A percentile compares a stretch with the other conserved stretches of the same genome.
phyloP scores from a whole-genome alignment of 805 yeast species.

The Komagataella pseudopastoris region DNA sequence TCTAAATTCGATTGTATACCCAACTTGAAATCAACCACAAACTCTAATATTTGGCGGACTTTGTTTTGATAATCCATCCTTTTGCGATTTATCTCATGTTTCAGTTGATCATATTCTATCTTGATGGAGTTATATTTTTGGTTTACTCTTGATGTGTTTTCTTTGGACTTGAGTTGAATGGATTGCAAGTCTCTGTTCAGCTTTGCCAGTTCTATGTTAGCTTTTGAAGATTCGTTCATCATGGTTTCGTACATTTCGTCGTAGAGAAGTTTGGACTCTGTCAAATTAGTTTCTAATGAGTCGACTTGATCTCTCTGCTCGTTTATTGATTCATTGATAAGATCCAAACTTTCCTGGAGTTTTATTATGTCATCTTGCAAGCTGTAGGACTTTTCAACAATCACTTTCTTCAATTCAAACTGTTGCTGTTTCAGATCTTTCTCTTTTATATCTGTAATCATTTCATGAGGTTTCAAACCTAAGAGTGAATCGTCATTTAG shows the following conservation, averaged over 20 bases:
- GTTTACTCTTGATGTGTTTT: slow-evolving; percentile 10
- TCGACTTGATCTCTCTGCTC: slow-evolving; percentile 47
- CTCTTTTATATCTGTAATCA: slow-evolving; percentile 22
- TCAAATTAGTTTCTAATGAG: slow-evolving; percentile 33
- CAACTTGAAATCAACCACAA: slow-evolving; percentile 50
- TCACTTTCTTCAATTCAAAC: slow-evolving; percentile 28
- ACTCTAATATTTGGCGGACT: slow-evolving; percentile 44
- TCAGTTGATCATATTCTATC: slow-evolving; percentile 36
- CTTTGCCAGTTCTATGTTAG: slow-evolving; percentile 53
- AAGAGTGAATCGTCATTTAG: slow-evolving; percentile 24
- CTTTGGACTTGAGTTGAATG: slow-evolving; percentile 9
- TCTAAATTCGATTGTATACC: slow-evolving; percentile 54
- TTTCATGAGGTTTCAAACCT: slow-evolving; percentile 31
- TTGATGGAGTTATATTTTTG: slow-evolving; percentile 33
- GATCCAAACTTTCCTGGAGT: slow-evolving; percentile 46
- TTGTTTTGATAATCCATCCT: slow-evolving; percentile 36
- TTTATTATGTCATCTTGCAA: slow-evolving; percentile 44
- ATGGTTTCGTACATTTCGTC: slow-evolving; percentile 43
- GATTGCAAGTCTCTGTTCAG: slow-evolving; percentile 42
- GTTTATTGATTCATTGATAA: slow-evolving; percentile 35
- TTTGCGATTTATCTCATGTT: slow-evolving; percentile 30
- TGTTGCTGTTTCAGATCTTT: slow-evolving; percentile 20
- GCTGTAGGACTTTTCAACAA: slow-evolving; percentile 30
- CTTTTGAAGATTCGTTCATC: slow-evolving; percentile 36
- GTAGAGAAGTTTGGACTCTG: slow-evolving; percentile 32